Percentiles rank a stretch among this genome's conserved stretches.
phyloP scores from a whole-genome alignment of 2,329 filamentous ascomycete genomes.

The Ascochyta viciae-villosae region DNA sequence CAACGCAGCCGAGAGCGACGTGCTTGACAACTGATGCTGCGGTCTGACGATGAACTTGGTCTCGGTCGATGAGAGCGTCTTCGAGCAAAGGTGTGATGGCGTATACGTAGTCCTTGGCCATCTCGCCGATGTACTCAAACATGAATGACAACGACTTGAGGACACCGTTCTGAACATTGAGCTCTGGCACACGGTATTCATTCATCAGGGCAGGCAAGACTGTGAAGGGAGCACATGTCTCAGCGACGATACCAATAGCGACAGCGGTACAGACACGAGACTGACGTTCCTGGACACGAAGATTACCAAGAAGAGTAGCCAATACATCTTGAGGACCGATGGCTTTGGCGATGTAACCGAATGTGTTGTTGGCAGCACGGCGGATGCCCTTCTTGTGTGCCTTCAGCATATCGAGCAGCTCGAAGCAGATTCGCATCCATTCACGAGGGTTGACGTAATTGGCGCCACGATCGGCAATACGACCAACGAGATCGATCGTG shows the following conservation, averaged over 20 bases:
- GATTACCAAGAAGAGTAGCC: conserved; percentile 93
- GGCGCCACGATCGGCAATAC: conserved; percentile 95
- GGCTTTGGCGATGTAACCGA: conserved; percentile 98
- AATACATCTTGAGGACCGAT: conserved; percentile 98
- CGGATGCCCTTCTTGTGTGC: conserved; percentile 99
- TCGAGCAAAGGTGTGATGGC: conserved; percentile 95
- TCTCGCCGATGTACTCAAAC: conserved; percentile 99
- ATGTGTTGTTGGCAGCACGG: conserved; percentile 98
- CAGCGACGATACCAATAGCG: conserved; percentile 96
- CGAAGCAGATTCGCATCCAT: conserved; percentile 99
- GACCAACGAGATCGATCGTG: conserved; percentile 95
- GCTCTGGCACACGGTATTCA: conserved; percentile 96
- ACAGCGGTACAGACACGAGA: conserved; percentile 98
- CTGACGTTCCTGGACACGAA: conserved; percentile 96
- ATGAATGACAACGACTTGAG: conserved; percentile 96
- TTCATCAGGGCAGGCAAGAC: conserved; percentile 99
- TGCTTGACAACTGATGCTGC: conserved; percentile 98
- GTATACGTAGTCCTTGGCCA: conserved; percentile 99
- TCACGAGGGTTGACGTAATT: conserved; percentile 96
- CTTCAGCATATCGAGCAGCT: conserved; percentile 98
- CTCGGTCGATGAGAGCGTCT: conserved; percentile 95
- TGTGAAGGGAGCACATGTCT: conserved; percentile 97
- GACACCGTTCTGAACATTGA: conserved; percentile 98
- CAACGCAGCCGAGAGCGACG: conserved; percentile 95
- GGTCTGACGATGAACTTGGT: conserved; percentile 97